phyloP scores from a whole-genome alignment of 768 basidiomycete species.

The Pholiota conissans region DNA sequence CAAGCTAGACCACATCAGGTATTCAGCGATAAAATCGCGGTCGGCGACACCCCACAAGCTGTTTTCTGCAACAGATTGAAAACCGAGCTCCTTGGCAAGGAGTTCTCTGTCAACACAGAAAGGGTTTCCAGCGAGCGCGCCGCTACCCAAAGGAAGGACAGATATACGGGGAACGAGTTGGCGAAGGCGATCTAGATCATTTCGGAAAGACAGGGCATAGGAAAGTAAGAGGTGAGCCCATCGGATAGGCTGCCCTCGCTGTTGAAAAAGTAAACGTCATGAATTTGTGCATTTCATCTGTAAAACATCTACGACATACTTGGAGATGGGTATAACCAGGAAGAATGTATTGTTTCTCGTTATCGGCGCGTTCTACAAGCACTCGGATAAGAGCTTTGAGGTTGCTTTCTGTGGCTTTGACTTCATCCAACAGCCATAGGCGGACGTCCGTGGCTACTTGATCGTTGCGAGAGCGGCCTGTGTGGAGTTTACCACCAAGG shows the following conservation, averaged over 20 bases:
- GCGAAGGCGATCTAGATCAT: conserved; percentile 82
- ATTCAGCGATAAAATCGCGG: conserved; percentile 96
- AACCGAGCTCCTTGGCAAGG: conserved; percentile 87
- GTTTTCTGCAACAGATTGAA: conserved; percentile 88
- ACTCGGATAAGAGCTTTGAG: conserved; percentile 82
- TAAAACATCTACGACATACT: conserved; percentile 41
- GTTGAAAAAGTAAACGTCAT: conserved; percentile 2
- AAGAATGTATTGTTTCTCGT: conserved; percentile 86
- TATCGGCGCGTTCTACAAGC: conserved; percentile 90
- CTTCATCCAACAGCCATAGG: conserved; percentile 88
- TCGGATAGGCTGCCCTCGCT: conserved; percentile 98
- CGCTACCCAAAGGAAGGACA: conserved; percentile 90
- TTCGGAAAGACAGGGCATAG: conserved; percentile 91
- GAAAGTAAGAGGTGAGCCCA: conserved; percentile 98
- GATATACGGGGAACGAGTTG: conserved; percentile 90
- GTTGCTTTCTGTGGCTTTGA: conserved; percentile 60
- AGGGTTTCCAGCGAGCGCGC: conserved; percentile 95
- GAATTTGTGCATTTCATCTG: background rate
- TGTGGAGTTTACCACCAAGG: conserved; percentile 94
- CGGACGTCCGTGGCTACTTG: conserved; percentile 99
- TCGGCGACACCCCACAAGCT: conserved; percentile 97
- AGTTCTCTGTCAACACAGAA: conserved; percentile 94
- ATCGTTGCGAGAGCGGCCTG: conserved; percentile 95
- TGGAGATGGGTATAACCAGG: conserved; percentile 99
- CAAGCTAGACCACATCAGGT: conserved; percentile 94